Evolutionary conservation across 768 basidiomycete genomes (phyloP).

Genomic region (Naganishia vishniacii): DNA sequence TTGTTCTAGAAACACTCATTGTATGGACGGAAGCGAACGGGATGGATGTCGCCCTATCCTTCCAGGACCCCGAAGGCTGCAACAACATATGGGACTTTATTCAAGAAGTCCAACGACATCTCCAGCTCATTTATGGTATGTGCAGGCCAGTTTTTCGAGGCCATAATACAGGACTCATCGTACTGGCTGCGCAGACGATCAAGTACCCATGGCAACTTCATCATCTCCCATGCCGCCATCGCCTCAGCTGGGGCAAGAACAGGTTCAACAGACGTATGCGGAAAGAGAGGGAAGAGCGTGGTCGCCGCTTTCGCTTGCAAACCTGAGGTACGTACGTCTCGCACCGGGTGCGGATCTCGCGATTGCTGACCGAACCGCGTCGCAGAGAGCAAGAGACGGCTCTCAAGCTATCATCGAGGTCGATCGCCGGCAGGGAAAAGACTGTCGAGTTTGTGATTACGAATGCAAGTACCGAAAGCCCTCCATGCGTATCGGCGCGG

Average conservation of each 20-base stretch:
- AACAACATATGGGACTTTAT: conserved; percentile 98
- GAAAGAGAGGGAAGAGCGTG: conserved; percentile 15
- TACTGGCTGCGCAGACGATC: neutral
- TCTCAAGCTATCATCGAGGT: conserved; percentile 13
- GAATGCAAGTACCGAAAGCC: neutral
- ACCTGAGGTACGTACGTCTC: conserved; percentile 19
- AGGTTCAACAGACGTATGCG: neutral
- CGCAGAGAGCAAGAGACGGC: conserved; percentile 23
- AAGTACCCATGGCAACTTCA: conserved; percentile 22
- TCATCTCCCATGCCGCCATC: conserved; percentile 23
- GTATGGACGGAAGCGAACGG: conserved; percentile 93
- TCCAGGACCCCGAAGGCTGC: conserved; percentile 92
- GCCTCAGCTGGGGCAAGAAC: conserved; percentile 15
- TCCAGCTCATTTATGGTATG: conserved; percentile 29
- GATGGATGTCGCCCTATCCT: conserved; percentile 90
- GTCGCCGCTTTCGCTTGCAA: neutral
- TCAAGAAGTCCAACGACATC: conserved; percentile 75
- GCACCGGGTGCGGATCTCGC: neutral
- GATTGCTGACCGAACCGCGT: neutral
- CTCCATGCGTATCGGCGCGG: neutral
- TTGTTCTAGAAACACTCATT: conserved; percentile 76
- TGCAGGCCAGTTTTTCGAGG: too few relatives aligned
- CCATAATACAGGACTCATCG: neutral
- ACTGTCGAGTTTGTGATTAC: conserved; percentile 26
- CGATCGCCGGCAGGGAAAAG: conserved; percentile 23